A percentile compares a stretch with the other conserved stretches of the same genome.
Evolutionary conservation across 202 grass and related monocot genomes (phyloP).

Genomic region (Tripidium arundinaceum): DNA sequence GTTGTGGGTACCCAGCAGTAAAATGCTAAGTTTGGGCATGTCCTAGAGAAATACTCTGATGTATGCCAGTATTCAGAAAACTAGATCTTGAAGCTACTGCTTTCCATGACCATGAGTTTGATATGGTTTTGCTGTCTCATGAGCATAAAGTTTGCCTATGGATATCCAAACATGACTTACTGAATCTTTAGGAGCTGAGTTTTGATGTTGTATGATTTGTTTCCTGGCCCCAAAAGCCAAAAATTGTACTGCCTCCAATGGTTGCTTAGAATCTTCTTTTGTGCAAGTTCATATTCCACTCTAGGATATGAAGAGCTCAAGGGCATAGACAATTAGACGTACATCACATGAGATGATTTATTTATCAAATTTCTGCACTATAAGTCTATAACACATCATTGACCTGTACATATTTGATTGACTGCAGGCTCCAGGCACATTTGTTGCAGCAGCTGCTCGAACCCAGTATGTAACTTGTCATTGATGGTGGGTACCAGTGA

Average conservation of each 20-base stretch:
- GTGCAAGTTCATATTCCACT: constrained; percentile 3
- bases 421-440: constrained; percentile 72
- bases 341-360: constrained; percentile 3
- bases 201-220: constrained; percentile 6
- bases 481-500: constrained; percentile 87
- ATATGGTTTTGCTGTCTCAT: background rate
- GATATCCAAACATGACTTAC: background rate
- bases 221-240: too few species aligned
- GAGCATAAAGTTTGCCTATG: background rate
- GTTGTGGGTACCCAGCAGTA: background rate
- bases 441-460: constrained; percentile 69
- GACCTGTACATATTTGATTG: constrained; percentile 9
- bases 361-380: constrained; percentile 10
- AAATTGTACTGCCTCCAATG: too few species aligned
- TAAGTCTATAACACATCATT: background rate
- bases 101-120: background rate
- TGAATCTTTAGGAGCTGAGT: constrained; percentile 13
- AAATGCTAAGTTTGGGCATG: constrained; percentile 3
- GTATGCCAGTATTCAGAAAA: background rate
- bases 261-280: background rate
- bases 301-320: background rate
- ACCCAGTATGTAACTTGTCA: constrained; percentile 82
- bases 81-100: background rate
- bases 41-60: background rate
- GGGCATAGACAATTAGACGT: background rate